phyloP scores from a whole-genome alignment of 306 rosid species.

The Abrus precatorius region DNA sequence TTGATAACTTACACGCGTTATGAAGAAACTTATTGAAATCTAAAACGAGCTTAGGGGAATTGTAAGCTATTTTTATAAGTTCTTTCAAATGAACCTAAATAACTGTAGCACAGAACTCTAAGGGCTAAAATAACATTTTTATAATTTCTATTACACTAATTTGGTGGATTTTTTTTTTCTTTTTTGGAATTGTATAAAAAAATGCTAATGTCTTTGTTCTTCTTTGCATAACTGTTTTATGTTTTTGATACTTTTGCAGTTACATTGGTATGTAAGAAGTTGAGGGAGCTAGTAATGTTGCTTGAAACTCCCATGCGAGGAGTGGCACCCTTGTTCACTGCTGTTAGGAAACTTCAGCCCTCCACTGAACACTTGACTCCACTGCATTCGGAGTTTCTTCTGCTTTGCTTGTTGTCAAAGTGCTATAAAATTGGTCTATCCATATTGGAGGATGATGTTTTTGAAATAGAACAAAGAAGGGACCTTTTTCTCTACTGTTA shows the following conservation, averaged over 20 bases:
- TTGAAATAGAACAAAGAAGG: conserved; percentile 86
- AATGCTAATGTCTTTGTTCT: not conserved
- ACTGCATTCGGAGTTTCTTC: conserved; percentile 83
- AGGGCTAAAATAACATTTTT: too few relatives aligned
- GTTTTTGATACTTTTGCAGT: conserved; percentile 55
- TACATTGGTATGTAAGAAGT: conserved; percentile 77
- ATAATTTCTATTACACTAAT: too few relatives aligned
- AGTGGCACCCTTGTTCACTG: conserved; percentile 79
- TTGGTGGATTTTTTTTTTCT: not conserved
- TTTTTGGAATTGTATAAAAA: not conserved
- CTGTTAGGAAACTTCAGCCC: conserved; percentile 72
- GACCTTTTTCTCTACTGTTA: conserved; percentile 89
- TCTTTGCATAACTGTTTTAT: not conserved
- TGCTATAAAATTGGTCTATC: conserved; percentile 81
- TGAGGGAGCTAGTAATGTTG: conserved; percentile 72
- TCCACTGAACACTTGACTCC: conserved; percentile 77
- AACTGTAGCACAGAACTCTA: too few relatives aligned
- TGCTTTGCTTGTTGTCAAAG: conserved; percentile 82
- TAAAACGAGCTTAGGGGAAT: too few relatives aligned
- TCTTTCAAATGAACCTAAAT: too few relatives aligned
- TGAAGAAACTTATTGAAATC: too few relatives aligned
- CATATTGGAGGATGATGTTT: conserved; percentile 71
- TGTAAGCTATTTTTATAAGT: too few relatives aligned
- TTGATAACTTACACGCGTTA: too few relatives aligned
- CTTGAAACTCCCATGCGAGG: conserved; percentile 83